Base-by-base conservation (phyloP, 345 rosid species). In the Populus ilicifolia region DNA sequence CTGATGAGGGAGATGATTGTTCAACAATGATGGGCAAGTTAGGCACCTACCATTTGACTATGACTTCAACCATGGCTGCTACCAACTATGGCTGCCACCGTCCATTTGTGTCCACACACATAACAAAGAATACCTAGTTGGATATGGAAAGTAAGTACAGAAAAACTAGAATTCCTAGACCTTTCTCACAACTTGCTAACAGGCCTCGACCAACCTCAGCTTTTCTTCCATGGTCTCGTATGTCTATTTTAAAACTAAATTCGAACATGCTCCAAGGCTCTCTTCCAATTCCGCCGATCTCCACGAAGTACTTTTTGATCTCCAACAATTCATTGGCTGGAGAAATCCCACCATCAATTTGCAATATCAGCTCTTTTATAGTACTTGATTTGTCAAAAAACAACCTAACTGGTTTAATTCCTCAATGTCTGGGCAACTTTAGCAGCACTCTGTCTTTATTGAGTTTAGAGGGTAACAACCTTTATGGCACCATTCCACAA, bases 401-500 rank as follows among this genome's bases (percentile, higher is more conserved):
- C 20, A 65, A 38, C n/a, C 50, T 83, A 4, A 73, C 25, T 2
- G 79, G 86, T 5, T 33, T 2, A 30, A 67, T 84, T 73, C 87
- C 87, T 2, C 61, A 41, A 30, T 88, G 88, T 33, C 77, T 88
- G 18, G 77, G 72, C 18, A 76, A 78, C 23, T 70, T 70, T 13
- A 70, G 73, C 23, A 1, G 43, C 43, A 39, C 5, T 1, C 61
- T 79, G 1, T 8, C 35, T 0, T 3, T 70, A 2, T 43, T 85
- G 12, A 33, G 67, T 67, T 35, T 85, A 1, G 39, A 27, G 6
- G 44, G 48, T 35, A 70, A 70, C 36, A 4, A 6, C 44, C 33
- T 21, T 20, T 0, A 20, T 20, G n/a, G 74, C 5, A 33, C 8
- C 17, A 36, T 72, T 30, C 63, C 64, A 50, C 16, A 61, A 36